Percentiles rank a stretch among this genome's conserved stretches.
These are phyloP conservation scores for Paraurostyla sp. DNA, from an alignment of 73 alveolate genomes.

Conservation along the genomic window DNA sequence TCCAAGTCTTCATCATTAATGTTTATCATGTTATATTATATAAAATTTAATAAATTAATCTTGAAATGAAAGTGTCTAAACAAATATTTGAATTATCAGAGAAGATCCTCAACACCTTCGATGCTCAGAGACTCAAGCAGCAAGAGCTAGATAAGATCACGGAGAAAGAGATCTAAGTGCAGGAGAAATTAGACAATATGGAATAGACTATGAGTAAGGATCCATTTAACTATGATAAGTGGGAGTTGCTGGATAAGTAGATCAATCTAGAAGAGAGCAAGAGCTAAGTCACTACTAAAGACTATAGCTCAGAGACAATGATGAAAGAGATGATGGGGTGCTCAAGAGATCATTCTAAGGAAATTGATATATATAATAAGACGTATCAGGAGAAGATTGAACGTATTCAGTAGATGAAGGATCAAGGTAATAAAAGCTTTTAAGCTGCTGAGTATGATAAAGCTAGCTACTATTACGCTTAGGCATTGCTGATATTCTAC, in stretches of 20 bases:
- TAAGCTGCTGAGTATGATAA: conserved; percentile 46
- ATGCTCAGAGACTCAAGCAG: conserved; percentile 16
- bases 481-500: conserved; percentile 68
- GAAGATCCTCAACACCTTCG: conserved; percentile 44
- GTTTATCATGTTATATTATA: neutral
- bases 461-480: conserved; percentile 74
- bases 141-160: neutral
- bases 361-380: conserved; percentile 68
- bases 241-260: conserved; percentile 64
- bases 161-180: neutral
- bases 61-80: conserved; percentile 59
- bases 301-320: conserved; percentile 36
- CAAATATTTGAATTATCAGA: conserved; percentile 32
- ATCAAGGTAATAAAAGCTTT: conserved; percentile 58
- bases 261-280: conserved; percentile 44
- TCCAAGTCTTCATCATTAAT: neutral
- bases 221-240: conserved; percentile 52
- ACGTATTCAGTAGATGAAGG: conserved; percentile 46
- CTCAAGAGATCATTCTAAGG: conserved; percentile 71
- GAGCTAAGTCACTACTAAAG: neutral
- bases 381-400: conserved; percentile 62
- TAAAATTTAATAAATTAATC: conserved; percentile 1
- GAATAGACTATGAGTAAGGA: neutral
- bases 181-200: neutral
- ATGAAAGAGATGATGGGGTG: conserved; percentile 73